phyloP scores from a whole-genome alignment of 75 land plant species.

The Cupressus sempervirens region DNA sequence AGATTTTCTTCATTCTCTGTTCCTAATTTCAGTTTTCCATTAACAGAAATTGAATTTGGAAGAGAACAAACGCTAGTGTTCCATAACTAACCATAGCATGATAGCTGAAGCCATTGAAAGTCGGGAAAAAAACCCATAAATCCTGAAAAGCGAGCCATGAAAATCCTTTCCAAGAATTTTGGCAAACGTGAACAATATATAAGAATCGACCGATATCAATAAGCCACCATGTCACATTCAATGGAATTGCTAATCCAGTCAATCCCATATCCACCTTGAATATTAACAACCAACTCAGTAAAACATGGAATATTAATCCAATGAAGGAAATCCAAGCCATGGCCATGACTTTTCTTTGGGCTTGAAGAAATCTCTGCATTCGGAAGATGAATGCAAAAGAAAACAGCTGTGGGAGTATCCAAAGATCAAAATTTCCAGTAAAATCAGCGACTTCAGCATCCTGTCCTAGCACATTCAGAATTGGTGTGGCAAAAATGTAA shows the following conservation, averaged over 20 bases:
- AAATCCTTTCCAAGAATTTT: neutral
- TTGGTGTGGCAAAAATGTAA: slow-evolving; percentile 13
- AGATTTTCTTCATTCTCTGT: neutral
- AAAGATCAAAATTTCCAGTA: slow-evolving; percentile 29
- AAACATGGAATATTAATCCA: slow-evolving; percentile 38
- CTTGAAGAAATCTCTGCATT: slow-evolving; percentile 31
- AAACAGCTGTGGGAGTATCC: slow-evolving; percentile 25
- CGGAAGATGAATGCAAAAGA: slow-evolving; percentile 16
- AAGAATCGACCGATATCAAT: slow-evolving; percentile 22
- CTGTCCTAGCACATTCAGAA: slow-evolving; percentile 23
- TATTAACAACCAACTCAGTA: slow-evolving; percentile 41
- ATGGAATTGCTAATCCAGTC: slow-evolving; percentile 62
- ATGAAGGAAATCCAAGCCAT: slow-evolving; percentile 46
- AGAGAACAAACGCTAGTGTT: neutral
- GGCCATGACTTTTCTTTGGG: slow-evolving; percentile 33
- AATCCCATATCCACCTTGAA: slow-evolving; percentile 49
- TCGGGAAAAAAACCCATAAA: neutral
- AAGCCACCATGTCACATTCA: slow-evolving; percentile 52
- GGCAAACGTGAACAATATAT: neutral
- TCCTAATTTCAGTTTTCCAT: neutral
- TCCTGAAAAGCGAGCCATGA: neutral
- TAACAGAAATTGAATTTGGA: neutral
- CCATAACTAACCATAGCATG: neutral
- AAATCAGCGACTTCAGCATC: slow-evolving; percentile 27
- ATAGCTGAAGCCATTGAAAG: neutral